Percentiles rank a stretch among this genome's conserved stretches.
phyloP scores from a whole-genome alignment of 345 rosid species.

The Cardiospermum halicacabum region DNA sequence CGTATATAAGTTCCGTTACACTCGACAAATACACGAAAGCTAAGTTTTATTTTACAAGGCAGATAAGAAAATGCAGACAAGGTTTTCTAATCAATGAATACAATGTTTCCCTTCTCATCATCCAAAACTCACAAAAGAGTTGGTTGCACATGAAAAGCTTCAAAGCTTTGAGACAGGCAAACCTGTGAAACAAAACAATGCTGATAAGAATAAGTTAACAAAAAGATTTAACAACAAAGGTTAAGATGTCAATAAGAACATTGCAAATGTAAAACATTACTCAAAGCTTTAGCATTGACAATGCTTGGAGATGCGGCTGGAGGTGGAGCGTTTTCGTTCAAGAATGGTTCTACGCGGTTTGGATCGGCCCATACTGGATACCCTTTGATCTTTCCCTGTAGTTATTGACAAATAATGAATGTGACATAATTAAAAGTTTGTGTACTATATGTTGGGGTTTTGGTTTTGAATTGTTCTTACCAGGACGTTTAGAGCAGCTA shows the following conservation, averaged over 20 bases:
- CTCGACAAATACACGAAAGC: background rate
- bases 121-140: slow-evolving; percentile 3
- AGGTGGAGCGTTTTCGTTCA: slow-evolving; percentile 69
- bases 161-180: slow-evolving; percentile 81
- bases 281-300: slow-evolving; percentile 79
- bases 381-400: slow-evolving; percentile 88
- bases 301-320: slow-evolving; percentile 88
- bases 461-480: slow-evolving; percentile 28
- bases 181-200: slow-evolving; percentile 38
- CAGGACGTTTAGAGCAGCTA: slow-evolving; percentile 88
- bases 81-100: background rate
- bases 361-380: slow-evolving; percentile 81
- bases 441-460: background rate
- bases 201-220: background rate
- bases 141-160: slow-evolving; percentile 13
- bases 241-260: background rate
- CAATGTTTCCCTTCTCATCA: slow-evolving; percentile 9
- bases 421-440: background rate
- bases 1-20: background rate
- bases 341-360: slow-evolving; percentile 72
- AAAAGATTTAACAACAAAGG: background rate
- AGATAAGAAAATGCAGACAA: slow-evolving; percentile 1
- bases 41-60: background rate
- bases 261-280: slow-evolving; percentile 21
- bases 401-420: background rate